phyloP scores from a whole-genome alignment of 2,329 filamentous ascomycete genomes.

The Didymella glomerata region DNA sequence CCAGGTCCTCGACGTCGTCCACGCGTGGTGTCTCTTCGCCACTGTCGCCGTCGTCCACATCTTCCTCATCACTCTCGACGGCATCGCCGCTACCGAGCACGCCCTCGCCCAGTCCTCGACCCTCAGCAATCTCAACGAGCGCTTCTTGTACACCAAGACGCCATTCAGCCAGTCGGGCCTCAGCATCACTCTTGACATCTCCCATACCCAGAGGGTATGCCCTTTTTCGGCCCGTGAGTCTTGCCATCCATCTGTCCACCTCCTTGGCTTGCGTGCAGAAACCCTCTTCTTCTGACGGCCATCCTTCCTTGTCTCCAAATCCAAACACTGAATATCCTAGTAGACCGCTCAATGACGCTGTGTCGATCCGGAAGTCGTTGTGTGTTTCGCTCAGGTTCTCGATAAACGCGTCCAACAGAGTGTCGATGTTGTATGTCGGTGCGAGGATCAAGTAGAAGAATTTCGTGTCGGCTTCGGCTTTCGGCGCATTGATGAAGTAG shows the following conservation, averaged over 20 bases:
- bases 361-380: constrained; percentile 96
- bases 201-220: constrained; percentile 90
- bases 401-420: constrained; percentile 85
- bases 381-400: constrained; percentile 91
- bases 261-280: constrained; percentile 94
- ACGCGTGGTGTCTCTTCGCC: constrained; percentile 56
- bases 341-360: constrained; percentile 76
- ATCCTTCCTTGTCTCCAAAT: constrained; percentile 88
- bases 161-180: constrained; percentile 78
- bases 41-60: constrained; percentile 61
- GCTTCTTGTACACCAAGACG: constrained; percentile 75
- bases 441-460: constrained; percentile 85
- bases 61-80: constrained; percentile 82
- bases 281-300: constrained; percentile 88
- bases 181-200: constrained; percentile 79
- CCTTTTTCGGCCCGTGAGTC: constrained; percentile 83
- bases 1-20: constrained; percentile 86
- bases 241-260: constrained; percentile 97
- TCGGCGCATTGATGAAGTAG: constrained; percentile 82
- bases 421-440: constrained; percentile 95
- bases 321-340: constrained; percentile 94
- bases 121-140: constrained; percentile 65
- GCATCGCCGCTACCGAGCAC: constrained; percentile 83
- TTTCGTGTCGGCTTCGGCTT: constrained; percentile 62
- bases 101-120: constrained; percentile 68